A percentile compares a stretch with the other conserved stretches of the same genome.
phyloP scores from a whole-genome alignment of 2,329 filamentous ascomycete species.

The Bertia moriformis region DNA sequence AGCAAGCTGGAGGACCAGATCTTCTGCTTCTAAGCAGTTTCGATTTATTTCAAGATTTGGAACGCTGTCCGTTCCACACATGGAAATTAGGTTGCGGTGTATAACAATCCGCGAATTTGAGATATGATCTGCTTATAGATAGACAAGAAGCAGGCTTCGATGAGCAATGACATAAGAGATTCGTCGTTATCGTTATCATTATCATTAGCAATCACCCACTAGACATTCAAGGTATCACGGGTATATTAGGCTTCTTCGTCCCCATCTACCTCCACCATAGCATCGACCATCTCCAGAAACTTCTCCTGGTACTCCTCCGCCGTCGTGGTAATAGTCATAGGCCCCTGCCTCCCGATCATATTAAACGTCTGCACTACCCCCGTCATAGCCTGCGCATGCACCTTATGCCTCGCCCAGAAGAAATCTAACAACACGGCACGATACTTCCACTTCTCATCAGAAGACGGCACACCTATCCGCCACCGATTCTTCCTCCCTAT shows the following conservation, averaged over 20 bases:
- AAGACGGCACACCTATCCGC: constrained; percentile 45
- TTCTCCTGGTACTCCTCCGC: constrained; percentile 49
- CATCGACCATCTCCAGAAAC: constrained; percentile 32
- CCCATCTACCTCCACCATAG: constrained; percentile 10
- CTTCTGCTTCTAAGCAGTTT: constrained; percentile 48
- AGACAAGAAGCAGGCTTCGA: too few relatives aligned
- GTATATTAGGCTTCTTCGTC: too few relatives aligned
- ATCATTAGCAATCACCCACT: too few relatives aligned
- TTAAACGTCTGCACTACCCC: constrained; percentile 51
- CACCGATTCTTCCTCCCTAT: constrained; percentile 22
- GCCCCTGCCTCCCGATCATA: constrained; percentile 44
- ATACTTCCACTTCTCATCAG: constrained; percentile 52
- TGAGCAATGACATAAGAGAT: too few relatives aligned
- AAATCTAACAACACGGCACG: constrained; percentile 58
- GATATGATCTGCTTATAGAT: too few relatives aligned
- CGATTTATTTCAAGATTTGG: neutral
- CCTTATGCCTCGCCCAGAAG: constrained; percentile 64
- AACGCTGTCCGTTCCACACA: too few relatives aligned
- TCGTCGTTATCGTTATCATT: too few relatives aligned
- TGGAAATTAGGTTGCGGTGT: too few relatives aligned
- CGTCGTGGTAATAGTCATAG: constrained; percentile 62
- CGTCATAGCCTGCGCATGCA: constrained; percentile 52
- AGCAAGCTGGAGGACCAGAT: constrained; percentile 66
- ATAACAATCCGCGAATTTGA: too few relatives aligned
- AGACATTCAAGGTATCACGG: too few relatives aligned